phyloP scores from a whole-genome alignment of 2,329 filamentous ascomycete genomes.

The Aspergillus neoniger region DNA sequence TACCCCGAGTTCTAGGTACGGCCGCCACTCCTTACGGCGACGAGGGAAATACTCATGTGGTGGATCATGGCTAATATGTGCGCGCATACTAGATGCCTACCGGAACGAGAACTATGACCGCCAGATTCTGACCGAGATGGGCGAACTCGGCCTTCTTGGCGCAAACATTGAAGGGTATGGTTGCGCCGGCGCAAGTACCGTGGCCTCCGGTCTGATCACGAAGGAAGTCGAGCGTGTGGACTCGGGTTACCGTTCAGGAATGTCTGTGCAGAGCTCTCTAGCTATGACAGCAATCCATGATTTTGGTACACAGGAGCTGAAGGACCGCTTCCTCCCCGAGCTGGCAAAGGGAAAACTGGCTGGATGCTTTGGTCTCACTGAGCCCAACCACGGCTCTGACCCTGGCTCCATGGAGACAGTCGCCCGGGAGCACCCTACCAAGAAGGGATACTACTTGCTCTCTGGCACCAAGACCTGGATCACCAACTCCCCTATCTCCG shows the following conservation, averaged over 20 bases:
- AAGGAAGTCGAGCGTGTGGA: conserved; percentile 88
- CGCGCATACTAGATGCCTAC: conserved; percentile 67
- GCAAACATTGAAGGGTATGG: conserved; percentile 85
- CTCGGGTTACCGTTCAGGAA: conserved; percentile 86
- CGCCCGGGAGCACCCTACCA: conserved; percentile 80
- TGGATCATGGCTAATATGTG: background rate
- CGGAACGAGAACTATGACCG: conserved; percentile 83
- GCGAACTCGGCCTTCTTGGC: conserved; percentile 83
- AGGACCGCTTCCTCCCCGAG: conserved; percentile 76
- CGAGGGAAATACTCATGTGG: background rate
- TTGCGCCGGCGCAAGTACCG: conserved; percentile 83
- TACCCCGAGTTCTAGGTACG: conserved; percentile 82
- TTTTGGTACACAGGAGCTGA: conserved; percentile 82
- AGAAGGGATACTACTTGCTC: conserved; percentile 77
- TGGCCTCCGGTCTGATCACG: conserved; percentile 86
- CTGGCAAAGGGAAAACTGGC: conserved; percentile 82
- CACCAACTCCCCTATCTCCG: conserved; percentile 87
- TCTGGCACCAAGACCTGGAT: conserved; percentile 93
- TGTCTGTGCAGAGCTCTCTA: conserved; percentile 92
- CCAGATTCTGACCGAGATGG: conserved; percentile 87
- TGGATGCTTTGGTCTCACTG: conserved; percentile 86
- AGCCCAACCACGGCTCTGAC: conserved; percentile 91
- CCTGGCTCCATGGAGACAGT: conserved; percentile 87
- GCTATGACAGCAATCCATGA: conserved; percentile 91
- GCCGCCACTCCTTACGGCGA: conserved; percentile 8